Base-by-base conservation (phyloP, 306 rosid genomes). In the Cicer cuneatum region DNA sequence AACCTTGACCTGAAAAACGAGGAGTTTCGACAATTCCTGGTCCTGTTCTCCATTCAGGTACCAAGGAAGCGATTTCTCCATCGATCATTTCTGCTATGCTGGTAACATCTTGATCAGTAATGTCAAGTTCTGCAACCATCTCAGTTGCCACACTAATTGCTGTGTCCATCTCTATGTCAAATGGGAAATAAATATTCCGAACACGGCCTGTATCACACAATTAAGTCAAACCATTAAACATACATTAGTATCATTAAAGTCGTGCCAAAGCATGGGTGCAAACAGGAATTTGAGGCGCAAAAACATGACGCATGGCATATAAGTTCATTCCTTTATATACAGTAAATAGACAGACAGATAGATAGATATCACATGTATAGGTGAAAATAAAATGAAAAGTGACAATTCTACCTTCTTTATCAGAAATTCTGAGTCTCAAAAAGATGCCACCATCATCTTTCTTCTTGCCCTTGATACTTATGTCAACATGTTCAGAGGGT, bases 41-140 rank as follows among this genome's bases (percentile, higher is more conserved):
- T 57, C 96, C 96, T 0, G 85, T 59, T 53, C 84, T 71, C 96
- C 98, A 93, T 68, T 87, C 90, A 33, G 98, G 98, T 38, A 93
- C 96, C 83, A 93, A 77, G 53, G 89, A 87, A 60, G 90, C 77
- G 35, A 93, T 87, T 75, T 88, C 98, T 39, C 97, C 96, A 46
- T 93, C 98, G 12, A 93, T 93, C 98, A 88, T 93, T 72, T 89
- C 97, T 7, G 98, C 97, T 85, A 93, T 93, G 61, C 91, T 76
- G 51, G 88, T 91, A 48, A 86, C 96, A 81, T 94, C 96, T 75
- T 88, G 99, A 77, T 94, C 97, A 0, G 90, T 92, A 16, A 94
- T 92, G 81, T 92, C 96, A 1, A 94, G 90, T 47, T 94, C 99
- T 24, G 95, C 96, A 59, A 92, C 91, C 99, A 94, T 94, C 83